Percentiles rank a stretch among this genome's conserved stretches.
phyloP scores from a whole-genome alignment of 495 filamentous ascomycete genomes.

The Aspergillus carlsbadensis region DNA sequence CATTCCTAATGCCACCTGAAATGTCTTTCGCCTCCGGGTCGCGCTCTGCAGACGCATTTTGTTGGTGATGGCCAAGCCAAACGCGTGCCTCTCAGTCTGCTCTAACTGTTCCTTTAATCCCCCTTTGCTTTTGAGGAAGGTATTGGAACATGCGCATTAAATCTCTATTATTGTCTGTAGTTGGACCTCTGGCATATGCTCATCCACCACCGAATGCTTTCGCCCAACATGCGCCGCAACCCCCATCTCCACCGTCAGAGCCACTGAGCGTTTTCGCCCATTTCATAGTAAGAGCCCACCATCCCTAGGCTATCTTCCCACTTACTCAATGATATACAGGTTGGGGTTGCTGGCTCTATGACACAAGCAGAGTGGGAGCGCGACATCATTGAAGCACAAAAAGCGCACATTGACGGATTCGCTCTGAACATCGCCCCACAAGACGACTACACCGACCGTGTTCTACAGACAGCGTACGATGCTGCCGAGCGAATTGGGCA shows the following conservation, averaged over 20 bases:
- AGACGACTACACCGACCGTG: conserved; percentile 49
- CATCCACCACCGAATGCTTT: conserved; percentile 7
- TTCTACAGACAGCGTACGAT: conserved; percentile 52
- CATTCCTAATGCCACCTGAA: too few species aligned
- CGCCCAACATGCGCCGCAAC: conserved; percentile 10
- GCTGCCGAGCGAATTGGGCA: conserved; percentile 50
- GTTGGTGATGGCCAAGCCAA: too few species aligned
- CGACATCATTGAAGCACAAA: conserved; percentile 60
- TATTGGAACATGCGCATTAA: conserved; percentile 1
- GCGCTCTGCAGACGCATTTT: too few species aligned
- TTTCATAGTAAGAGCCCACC: conserved; percentile 28
- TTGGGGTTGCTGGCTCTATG: conserved; percentile 30
- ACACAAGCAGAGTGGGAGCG: conserved; percentile 51
- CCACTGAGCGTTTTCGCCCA: conserved; percentile 36
- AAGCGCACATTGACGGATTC: conserved; percentile 69
- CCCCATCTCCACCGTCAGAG: conserved; percentile 4
- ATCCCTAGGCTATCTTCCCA: neutral
- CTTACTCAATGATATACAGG: conserved; percentile 18
- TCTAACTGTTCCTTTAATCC: too few species aligned
- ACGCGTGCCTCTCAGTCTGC: too few species aligned
- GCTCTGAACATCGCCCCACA: conserved; percentile 63
- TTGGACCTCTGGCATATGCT: conserved; percentile 1
- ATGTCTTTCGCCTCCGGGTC: too few species aligned
- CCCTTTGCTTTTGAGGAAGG: neutral
- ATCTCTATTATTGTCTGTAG: conserved; percentile 7